A percentile compares a stretch with the other conserved stretches of the same genome.
phyloP scores from a whole-genome alignment of 768 basidiomycete genomes.

The Mycena belliarum region DNA sequence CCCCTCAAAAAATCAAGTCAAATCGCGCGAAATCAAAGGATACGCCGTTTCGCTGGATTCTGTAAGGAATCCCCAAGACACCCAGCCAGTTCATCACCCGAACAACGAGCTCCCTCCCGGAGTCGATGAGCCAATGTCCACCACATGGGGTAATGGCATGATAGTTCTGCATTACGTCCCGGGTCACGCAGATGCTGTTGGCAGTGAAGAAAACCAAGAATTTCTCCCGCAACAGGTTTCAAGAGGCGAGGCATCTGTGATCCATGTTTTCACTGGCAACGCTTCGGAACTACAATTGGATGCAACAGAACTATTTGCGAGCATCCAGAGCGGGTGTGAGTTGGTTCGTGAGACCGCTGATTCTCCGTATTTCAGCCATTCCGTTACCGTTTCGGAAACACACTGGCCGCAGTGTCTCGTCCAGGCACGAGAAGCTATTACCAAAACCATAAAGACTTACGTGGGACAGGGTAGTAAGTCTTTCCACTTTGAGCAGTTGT shows the following conservation, averaged over 20 bases:
- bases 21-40: conserved; percentile 10
- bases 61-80: conserved; percentile 39
- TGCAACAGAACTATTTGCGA: conserved; percentile 37
- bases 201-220: neutral
- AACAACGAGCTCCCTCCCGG: conserved; percentile 29
- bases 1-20: conserved; percentile 10
- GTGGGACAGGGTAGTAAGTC: neutral
- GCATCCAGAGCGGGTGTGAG: conserved; percentile 40
- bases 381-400: neutral
- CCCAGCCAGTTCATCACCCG: conserved; percentile 32
- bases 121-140: conserved; percentile 14
- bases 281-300: conserved; percentile 37
- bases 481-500: neutral
- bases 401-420: conserved; percentile 11
- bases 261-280: conserved; percentile 55
- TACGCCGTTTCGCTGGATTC: conserved; percentile 30
- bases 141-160: conserved; percentile 34
- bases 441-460: conserved; percentile 1
- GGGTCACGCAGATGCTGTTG: neutral
- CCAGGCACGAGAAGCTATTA: conserved; percentile 8
- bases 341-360: conserved; percentile 30
- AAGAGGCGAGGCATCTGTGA: conserved; percentile 24
- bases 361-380: conserved; percentile 13
- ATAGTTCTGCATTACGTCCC: conserved; percentile 33
- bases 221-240: neutral